These are phyloP conservation scores for Ustilago vetiveriae DNA, from an alignment of 1,284 basidiomycete species.

Conservation along the genomic window DNA sequence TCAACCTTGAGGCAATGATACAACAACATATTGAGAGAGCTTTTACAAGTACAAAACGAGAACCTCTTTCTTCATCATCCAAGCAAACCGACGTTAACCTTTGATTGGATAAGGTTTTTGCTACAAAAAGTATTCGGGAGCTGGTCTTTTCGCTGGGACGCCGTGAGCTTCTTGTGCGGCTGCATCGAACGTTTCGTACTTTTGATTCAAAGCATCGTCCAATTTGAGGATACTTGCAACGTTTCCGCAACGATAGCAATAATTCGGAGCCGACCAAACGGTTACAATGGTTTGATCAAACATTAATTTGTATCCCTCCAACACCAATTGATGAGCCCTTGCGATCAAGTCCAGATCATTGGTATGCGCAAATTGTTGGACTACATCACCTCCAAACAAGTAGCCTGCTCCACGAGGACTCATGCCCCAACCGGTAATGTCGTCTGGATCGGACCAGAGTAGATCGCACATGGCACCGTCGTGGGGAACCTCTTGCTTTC, in stretches of 20 bases:
- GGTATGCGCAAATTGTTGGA: conserved; percentile 85
- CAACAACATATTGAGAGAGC: too few species aligned
- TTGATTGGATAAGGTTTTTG: neutral
- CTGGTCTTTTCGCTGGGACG: conserved; percentile 60
- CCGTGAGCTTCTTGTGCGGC: conserved; percentile 61
- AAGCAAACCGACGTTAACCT: too few species aligned
- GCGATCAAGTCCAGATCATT: conserved; percentile 96
- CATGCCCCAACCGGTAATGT: conserved; percentile 76
- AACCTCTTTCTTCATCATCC: too few species aligned
- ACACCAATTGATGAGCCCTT: conserved; percentile 91
- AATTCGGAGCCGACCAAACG: conserved; percentile 98
- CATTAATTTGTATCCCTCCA: conserved; percentile 99
- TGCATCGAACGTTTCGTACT: conserved; percentile 63
- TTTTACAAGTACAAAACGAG: too few species aligned
- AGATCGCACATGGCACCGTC: conserved; percentile 99
- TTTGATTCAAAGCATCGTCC: conserved; percentile 64
- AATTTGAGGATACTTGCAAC: conserved; percentile 63
- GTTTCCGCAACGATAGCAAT: conserved; percentile 77
- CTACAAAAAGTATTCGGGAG: conserved; percentile 64
- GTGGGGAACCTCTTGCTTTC: conserved; percentile 99
- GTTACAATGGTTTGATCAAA: conserved; percentile 95
- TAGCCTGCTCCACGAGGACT: conserved; percentile 96
- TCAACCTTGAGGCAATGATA: too few species aligned
- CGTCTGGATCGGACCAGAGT: conserved; percentile 96
- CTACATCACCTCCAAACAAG: conserved; percentile 92